phyloP scores from a whole-genome alignment of 2,329 filamentous ascomycete genomes.

The Aspergillus sp. region DNA sequence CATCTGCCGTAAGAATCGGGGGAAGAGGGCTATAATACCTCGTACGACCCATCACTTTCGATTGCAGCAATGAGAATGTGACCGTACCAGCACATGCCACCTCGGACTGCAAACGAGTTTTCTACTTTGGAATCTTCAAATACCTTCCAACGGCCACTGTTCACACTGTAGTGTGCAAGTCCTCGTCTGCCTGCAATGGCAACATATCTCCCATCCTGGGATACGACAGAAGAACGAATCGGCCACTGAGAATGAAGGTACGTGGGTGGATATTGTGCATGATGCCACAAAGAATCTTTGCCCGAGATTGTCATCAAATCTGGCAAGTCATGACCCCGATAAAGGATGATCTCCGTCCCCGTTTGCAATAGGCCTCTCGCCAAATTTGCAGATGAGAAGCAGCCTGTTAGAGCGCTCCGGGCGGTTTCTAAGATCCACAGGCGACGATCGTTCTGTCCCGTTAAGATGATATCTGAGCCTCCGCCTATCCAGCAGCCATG shows the following conservation, averaged over 20 bases:
- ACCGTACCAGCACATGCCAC: constrained; percentile 98
- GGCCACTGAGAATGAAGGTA: constrained; percentile 95
- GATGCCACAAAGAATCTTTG: constrained; percentile 93
- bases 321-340: constrained; percentile 85
- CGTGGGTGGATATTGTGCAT: constrained; percentile 73
- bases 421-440: constrained; percentile 90
- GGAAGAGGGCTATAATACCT: constrained; percentile 43
- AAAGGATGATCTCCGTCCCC: constrained; percentile 82
- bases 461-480: constrained; percentile 78
- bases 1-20: neutral
- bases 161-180: constrained; percentile 90
- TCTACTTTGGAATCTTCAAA: constrained; percentile 78
- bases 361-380: constrained; percentile 86
- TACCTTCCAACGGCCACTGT: constrained; percentile 91
- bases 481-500: constrained; percentile 83
- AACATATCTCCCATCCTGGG: constrained; percentile 86
- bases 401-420: constrained; percentile 85
- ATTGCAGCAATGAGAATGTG: constrained; percentile 90
- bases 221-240: constrained; percentile 80
- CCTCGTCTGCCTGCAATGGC: constrained; percentile 92
- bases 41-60: constrained; percentile 76
- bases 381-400: constrained; percentile 86
- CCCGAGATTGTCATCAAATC: constrained; percentile 88
- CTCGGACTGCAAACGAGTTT: constrained; percentile 85
- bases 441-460: constrained; percentile 65